Percentiles rank a stretch among this genome's conserved stretches.
These are phyloP conservation scores for Saccharomyces mikatae DNA, from an alignment of 805 yeast genomes.

Conservation along the genomic window DNA sequence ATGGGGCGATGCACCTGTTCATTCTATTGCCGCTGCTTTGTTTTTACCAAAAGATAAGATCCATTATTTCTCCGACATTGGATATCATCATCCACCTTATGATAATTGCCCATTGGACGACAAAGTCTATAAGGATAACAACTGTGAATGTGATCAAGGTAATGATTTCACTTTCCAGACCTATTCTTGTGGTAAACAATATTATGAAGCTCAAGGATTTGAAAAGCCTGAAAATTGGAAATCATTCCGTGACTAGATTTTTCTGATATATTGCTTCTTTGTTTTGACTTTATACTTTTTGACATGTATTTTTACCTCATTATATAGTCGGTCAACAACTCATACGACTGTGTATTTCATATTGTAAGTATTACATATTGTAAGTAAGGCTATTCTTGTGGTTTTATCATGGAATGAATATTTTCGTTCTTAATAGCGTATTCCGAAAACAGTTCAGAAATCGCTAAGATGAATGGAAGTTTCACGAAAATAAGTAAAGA, in stretches of 20 bases:
- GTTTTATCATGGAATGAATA: background rate
- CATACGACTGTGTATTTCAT: background rate
- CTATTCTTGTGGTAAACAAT: conserved; percentile 62
- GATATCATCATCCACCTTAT: conserved; percentile 71
- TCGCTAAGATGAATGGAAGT: background rate
- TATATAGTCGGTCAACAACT: background rate
- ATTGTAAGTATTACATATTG: background rate
- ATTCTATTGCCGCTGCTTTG: conserved; percentile 70
- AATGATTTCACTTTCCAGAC: conserved; percentile 67
- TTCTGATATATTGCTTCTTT: background rate
- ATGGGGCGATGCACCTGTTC: conserved; percentile 92
- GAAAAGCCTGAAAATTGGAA: conserved; percentile 61
- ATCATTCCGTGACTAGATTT: conserved; percentile 15
- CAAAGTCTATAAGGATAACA: conserved; percentile 44
- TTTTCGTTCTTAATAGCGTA: background rate
- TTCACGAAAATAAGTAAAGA: background rate
- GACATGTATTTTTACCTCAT: background rate
- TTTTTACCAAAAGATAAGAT: conserved; percentile 56
- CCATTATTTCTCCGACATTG: conserved; percentile 73
- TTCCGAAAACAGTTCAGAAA: background rate
- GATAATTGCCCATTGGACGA: conserved; percentile 69
- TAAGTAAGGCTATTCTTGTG: background rate
- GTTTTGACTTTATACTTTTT: background rate
- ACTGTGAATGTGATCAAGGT: conserved; percentile 66
- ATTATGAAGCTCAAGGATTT: conserved; percentile 42